Evolutionary conservation across 768 basidiomycete genomes (phyloP), one percentile per base, ranked within the genome.

Genomic region (Leccinum rimulosum): DNA sequence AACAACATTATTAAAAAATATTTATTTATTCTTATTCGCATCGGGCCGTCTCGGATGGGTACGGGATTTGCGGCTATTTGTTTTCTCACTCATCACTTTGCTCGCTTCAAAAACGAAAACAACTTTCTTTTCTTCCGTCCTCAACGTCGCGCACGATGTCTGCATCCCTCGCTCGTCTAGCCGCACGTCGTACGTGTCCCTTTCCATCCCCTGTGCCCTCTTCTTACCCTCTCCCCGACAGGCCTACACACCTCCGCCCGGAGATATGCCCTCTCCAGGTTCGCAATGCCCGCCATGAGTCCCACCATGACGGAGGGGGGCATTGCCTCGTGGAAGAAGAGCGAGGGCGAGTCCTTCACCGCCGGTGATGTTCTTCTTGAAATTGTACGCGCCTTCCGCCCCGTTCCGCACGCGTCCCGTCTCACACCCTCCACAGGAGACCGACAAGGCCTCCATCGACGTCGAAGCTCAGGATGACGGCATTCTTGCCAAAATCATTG

Each of bases 301-400:
- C 97, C 97, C 33, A 99, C 97, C 58, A 99, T 99, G 97, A 95
- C 95, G 3, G 97, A 98, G 80, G 97, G 97, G 62, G 97, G 96
- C 63, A 97, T 99, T 73, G 91, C 96, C 50, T 82, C 83, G 33
- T 99, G 97, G 95, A 98, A 98, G 83, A 90, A 91, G 79, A 88
- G 89, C 75, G 96, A 98, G 74, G 97, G 97, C 57, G 95, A 98
- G 66, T 53, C 86, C 2, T 99, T 96, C 72, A 64, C 86, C 17
- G 84, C 87, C 7, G 96, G 97, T 27, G 97, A 99, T 69, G 95
- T 99, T 62, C 77, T 99, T 60, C 86, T 98, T 50, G 96, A 98
- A 77, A 95, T 99, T 68, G 95, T 95, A 64, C 69, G 86, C 77
- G 45, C 57, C 27, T 33, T 31, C 48, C 40, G 55, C 40, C 43